These are phyloP conservation scores for Chlorella sp. DNA, from an alignment of 139 green algal species.

Conservation along the genomic window DNA sequence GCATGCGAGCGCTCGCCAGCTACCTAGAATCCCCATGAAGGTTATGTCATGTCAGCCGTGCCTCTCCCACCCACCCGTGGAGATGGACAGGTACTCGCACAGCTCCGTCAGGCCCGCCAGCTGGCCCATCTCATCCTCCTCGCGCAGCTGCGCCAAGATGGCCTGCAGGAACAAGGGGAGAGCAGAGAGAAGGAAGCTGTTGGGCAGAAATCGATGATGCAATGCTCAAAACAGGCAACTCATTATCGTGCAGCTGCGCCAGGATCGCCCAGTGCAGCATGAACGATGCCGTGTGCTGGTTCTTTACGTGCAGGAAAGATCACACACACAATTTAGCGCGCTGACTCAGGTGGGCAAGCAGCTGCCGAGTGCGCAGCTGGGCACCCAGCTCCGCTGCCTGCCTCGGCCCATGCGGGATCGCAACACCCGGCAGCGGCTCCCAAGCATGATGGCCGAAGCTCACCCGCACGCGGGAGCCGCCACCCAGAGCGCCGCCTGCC, in stretches of 20 bases:
- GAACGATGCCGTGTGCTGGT: neutral
- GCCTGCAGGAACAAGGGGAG: conserved; percentile 43
- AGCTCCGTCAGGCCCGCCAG: conserved; percentile 86
- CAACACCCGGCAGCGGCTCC: neutral
- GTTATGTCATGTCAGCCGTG: too few species aligned
- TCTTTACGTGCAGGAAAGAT: too few species aligned
- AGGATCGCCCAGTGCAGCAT: neutral
- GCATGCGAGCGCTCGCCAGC: too few species aligned
- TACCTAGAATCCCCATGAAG: too few species aligned
- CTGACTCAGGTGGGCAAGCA: too few species aligned
- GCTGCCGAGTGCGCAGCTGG: too few species aligned
- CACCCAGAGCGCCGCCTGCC: conserved; percentile 21
- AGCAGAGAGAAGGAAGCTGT: neutral
- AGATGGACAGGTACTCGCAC: conserved; percentile 92
- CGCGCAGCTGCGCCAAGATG: conserved; percentile 78
- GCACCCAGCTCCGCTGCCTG: neutral
- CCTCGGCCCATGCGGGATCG: neutral
- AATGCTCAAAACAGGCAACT: too few species aligned
- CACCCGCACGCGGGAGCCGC: conserved; percentile 68
- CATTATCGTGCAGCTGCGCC: neutral
- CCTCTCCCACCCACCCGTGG: too few species aligned
- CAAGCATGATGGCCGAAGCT: neutral
- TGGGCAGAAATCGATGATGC: neutral
- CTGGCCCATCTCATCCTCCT: conserved; percentile 78
- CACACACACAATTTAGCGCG: too few species aligned